These are phyloP conservation scores for Tolypocladium tropicale DNA, from an alignment of 2,329 filamentous ascomycete genomes.

Conservation along the genomic window DNA sequence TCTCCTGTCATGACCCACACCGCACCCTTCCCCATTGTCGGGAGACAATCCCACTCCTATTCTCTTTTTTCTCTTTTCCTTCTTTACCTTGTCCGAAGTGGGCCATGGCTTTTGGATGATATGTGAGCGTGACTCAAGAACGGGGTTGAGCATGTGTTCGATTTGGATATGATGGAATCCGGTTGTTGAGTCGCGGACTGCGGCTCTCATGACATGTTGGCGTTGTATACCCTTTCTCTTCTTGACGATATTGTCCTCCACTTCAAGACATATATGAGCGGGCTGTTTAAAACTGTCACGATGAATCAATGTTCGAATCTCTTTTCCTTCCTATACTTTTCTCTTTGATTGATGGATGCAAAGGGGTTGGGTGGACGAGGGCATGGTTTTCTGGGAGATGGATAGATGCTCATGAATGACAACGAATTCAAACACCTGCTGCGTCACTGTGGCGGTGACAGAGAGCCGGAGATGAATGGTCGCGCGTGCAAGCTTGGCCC, in stretches of 20 bases:
- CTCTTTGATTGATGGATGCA: too few relatives aligned
- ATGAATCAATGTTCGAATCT: background rate
- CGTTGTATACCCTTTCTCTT: background rate
- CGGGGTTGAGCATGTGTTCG: background rate
- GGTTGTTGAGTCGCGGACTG: background rate
- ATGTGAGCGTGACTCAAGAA: background rate
- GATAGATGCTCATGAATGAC: background rate
- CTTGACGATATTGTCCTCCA: background rate
- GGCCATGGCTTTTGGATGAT: background rate
- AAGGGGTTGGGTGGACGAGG: too few relatives aligned
- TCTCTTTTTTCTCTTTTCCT: background rate
- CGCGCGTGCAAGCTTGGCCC: background rate
- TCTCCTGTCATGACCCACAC: background rate
- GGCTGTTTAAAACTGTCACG: background rate
- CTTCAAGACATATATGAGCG: background rate
- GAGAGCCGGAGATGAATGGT: background rate
- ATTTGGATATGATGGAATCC: background rate
- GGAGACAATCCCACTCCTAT: too few relatives aligned
- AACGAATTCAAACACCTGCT: background rate
- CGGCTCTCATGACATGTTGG: background rate
- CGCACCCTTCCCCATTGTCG: background rate
- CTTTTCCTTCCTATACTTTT: too few relatives aligned
- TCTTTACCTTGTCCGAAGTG: background rate
- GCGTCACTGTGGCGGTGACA: background rate
- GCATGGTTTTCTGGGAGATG: background rate